phyloP scores from a whole-genome alignment of 2,329 filamentous ascomycete genomes.

The Colletotrichum siamense region DNA sequence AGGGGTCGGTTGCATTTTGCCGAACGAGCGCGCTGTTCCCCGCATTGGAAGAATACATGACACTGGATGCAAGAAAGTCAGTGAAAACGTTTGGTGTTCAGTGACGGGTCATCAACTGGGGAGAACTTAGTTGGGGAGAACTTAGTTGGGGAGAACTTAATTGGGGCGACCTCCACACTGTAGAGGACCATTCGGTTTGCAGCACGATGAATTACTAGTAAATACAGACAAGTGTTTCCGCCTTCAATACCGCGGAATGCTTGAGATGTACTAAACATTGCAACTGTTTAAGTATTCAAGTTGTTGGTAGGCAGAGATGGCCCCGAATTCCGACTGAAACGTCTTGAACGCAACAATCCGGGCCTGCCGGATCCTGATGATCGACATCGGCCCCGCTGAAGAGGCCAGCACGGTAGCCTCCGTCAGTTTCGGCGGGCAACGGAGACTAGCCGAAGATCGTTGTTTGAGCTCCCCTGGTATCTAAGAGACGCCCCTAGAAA shows the following conservation, averaged over 20 bases:
- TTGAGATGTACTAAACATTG: neutral
- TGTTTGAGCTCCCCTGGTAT: neutral
- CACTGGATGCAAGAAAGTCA: neutral
- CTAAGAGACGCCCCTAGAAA: neutral
- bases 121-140: neutral
- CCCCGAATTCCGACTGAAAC: neutral
- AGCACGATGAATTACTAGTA: neutral
- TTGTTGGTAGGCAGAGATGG: neutral
- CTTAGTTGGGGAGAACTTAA: neutral
- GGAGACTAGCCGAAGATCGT: neutral
- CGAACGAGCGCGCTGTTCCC: neutral
- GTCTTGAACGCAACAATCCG: neutral
- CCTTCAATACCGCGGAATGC: neutral
- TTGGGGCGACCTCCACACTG: neutral
- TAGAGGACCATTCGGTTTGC: neutral
- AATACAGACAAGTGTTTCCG: too few relatives aligned
- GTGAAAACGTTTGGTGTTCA: neutral
- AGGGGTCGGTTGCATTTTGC: neutral
- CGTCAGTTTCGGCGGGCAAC: neutral
- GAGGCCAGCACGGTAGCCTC: neutral
- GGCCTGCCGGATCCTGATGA: neutral
- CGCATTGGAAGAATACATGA: neutral
- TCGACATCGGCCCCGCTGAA: neutral
- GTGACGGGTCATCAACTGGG: neutral
- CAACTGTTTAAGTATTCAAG: accelerated